phyloP scores from a whole-genome alignment of 768 basidiomycete species.

The Sporobolomyces phaffii region DNA sequence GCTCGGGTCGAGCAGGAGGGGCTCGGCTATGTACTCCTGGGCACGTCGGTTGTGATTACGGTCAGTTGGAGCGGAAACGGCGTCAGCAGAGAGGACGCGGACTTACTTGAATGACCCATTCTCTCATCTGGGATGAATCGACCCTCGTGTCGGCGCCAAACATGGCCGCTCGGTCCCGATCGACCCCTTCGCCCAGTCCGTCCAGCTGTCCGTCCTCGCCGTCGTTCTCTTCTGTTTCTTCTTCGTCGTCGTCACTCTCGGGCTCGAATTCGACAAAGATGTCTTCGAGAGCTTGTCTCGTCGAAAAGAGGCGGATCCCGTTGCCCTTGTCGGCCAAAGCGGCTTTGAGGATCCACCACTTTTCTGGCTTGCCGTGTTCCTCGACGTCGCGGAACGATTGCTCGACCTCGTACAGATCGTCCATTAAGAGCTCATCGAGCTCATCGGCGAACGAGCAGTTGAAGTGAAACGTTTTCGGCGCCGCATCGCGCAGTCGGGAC shows the following conservation, averaged over 20 bases:
- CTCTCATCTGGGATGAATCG: conserved; percentile 76
- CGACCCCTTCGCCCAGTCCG: no score
- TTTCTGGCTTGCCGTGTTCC: conserved; percentile 40
- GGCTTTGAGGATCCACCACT: conserved; percentile 95
- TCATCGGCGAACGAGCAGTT: conserved; percentile 88
- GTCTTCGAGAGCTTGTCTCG: conserved; percentile 60
- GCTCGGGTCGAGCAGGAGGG: conserved; percentile 67
- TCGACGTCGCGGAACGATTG: conserved; percentile 54
- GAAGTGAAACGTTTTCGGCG: conserved; percentile 73
- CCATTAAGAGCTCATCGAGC: conserved; percentile 82
- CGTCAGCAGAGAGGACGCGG: background rate
- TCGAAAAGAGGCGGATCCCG: conserved; percentile 85
- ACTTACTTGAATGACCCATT: conserved; percentile 89
- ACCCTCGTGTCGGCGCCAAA: conserved; percentile 52
- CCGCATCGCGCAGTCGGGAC: conserved; percentile 55
- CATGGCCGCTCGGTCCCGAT: conserved; percentile 26
- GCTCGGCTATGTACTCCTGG: conserved; percentile 77
- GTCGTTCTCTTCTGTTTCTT: conserved; percentile 32
- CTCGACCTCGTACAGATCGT: conserved; percentile 85
- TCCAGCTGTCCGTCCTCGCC: background rate
- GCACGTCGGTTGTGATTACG: background rate
- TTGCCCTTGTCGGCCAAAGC: conserved; percentile 95
- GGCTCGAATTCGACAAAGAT: conserved; percentile 78
- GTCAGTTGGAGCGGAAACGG: background rate
- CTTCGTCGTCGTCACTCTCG: conserved; percentile 37